Conservation (phyloP, 2,329 filamentous ascomycete species). For the Parastagonospora nodorum region DNA sequence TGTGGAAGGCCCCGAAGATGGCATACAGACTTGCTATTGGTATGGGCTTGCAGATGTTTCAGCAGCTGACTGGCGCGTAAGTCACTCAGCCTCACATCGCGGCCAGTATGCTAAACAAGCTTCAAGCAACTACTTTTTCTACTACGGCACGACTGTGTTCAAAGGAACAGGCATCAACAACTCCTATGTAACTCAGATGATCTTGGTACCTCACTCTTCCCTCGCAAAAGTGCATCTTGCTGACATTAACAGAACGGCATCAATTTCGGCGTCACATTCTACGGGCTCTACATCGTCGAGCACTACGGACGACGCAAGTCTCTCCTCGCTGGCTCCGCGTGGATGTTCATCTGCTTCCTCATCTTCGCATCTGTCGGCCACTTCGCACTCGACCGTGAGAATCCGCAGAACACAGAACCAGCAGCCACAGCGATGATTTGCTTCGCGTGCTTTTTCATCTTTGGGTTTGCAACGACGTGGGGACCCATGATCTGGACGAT, state of each 20-base stretch:
- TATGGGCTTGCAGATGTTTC: constrained; percentile 65
- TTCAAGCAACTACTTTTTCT: constrained; percentile 63
- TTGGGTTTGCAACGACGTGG: constrained; percentile 70
- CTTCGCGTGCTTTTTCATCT: constrained; percentile 70
- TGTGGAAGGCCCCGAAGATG: constrained; percentile 69
- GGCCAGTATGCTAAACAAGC: no score
- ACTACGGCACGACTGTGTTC: constrained; percentile 54
- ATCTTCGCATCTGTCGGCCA: constrained; percentile 54
- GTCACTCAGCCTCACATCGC: not conserved
- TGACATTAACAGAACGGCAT: constrained; percentile 41
- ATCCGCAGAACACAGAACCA: constrained; percentile 35
- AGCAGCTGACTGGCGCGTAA: constrained; percentile 67
- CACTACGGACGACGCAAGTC: constrained; percentile 52
- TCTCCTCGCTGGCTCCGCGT: constrained; percentile 50
- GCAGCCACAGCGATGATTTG: constrained; percentile 62
- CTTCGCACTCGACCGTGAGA: constrained; percentile 44
- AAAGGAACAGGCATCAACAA: constrained; percentile 46
- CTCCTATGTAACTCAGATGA: constrained; percentile 53
- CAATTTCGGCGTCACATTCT: constrained; percentile 54
- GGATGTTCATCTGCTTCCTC: constrained; percentile 64
- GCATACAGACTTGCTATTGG: constrained; percentile 66
- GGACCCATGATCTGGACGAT: constrained; percentile 56
- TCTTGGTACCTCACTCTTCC: constrained; percentile 41
- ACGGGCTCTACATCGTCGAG: constrained; percentile 53
- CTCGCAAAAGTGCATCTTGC: not conserved